Percentiles rank a stretch among this genome's conserved stretches.
Evolutionary conservation across 371 early-diverging fungal genomes (phyloP).

Genomic region (Actinomortierella wolfii): DNA sequence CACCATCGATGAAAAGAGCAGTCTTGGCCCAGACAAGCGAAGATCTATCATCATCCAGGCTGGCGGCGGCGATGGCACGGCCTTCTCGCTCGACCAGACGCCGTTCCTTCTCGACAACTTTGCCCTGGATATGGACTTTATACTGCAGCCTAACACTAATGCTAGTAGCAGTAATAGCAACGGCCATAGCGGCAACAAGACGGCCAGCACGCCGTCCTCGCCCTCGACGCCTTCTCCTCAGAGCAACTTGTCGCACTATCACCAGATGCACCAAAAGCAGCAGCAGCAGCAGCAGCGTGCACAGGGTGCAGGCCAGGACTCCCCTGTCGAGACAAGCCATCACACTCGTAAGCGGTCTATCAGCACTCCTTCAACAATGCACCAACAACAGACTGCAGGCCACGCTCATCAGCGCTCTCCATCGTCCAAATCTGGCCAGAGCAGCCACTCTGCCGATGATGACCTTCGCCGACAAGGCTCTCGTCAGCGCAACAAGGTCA

Average conservation of each 20-base stretch:
- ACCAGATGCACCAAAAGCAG: slow-evolving; percentile 1
- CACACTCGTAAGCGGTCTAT: slow-evolving; percentile 6
- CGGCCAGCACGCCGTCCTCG: slow-evolving; percentile 1
- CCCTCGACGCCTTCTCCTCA: not conserved
- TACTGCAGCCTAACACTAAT: slow-evolving; percentile 4
- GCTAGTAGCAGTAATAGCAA: slow-evolving; percentile 2
- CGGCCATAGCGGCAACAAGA: not conserved
- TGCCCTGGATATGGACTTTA: too few relatives aligned
- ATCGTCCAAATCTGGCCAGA: not conserved
- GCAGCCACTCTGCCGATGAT: not conserved
- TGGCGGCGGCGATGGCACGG: slow-evolving; percentile 38
- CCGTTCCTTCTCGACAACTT: slow-evolving; percentile 40
- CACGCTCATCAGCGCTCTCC: not conserved
- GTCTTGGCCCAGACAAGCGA: slow-evolving; percentile 12
- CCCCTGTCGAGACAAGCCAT: not conserved
- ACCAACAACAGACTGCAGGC: slow-evolving; percentile 13
- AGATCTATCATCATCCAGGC: slow-evolving; percentile 27
- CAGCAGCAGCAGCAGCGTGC: not conserved
- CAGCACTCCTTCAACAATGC: slow-evolving; percentile 19
- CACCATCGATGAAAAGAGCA: slow-evolving; percentile 14
- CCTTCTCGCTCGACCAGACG: slow-evolving; percentile 23
- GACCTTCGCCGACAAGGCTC: too few relatives aligned
- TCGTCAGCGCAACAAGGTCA: too few relatives aligned
- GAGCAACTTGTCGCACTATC: not conserved
- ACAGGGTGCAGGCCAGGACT: not conserved